Evolutionary conservation across 129 eudicot genomes (phyloP), one percentile per base, ranked within the genome.

Genomic region (Tagetes erecta): DNA sequence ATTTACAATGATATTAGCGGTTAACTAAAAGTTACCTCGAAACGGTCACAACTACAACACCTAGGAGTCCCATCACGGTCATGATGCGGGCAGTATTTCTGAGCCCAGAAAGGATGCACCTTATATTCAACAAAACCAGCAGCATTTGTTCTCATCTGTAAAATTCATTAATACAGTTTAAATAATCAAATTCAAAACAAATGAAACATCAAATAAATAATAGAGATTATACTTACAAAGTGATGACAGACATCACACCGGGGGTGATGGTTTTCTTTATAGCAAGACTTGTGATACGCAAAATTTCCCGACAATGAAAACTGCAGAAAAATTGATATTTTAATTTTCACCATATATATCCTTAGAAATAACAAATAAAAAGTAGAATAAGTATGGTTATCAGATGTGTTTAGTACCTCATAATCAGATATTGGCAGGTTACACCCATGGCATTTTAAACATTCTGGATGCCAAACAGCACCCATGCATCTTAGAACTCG

Each of bases 81-180:
- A 75, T 91, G 97, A 52, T 34, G 69, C 39, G 81, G 85, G 72
- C 97, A 91, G 80, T 91, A 91, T 68, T 85, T 91, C 41, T 88
- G 96, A 79, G 73, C 90, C 97, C 97, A 91, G 64, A 91, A 91
- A 58, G 97, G 97, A 79, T 91, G 92, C 9, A 88, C 90, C 76
- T 87, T 85, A 64, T 86, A 83, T 83, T 86, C 96, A 50, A 86
- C 84, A 70, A 88, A 78, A 74, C 97, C 97, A 77, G 88, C 84
- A 73, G 81, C 87, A 78, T 91, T 86, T 73, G 86, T 81, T 52
- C 86, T 90, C 70, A 91, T 88, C 97, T 90, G 82, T 67, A 55
- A 3, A 79, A 63, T 44, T 27, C 44, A 51, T 45, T 4, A 1
- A n/a, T 47, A 39, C 13, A 31, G 31, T 47, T 64, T 50, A 27